Evolutionary conservation across 2,329 filamentous ascomycete species (phyloP).

Genomic region (Paracamarosporium sp.): DNA sequence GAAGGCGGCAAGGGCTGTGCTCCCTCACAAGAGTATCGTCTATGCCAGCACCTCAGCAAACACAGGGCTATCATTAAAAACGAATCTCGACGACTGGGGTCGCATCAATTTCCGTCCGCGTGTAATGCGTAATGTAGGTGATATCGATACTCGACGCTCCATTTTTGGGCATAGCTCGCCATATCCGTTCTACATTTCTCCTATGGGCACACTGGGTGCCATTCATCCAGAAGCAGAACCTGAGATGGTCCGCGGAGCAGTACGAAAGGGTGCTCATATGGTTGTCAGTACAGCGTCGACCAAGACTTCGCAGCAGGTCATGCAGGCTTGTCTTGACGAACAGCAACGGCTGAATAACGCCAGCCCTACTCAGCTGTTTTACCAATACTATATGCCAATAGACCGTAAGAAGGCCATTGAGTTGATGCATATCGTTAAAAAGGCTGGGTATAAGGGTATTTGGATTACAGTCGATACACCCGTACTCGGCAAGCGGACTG

Average conservation of each 20-base stretch:
- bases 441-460: conserved; percentile 40
- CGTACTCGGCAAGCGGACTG: conserved; percentile 41
- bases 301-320: conserved; percentile 40
- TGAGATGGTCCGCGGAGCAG: conserved; percentile 44
- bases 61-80: conserved; percentile 35
- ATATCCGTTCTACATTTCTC: conserved; percentile 49
- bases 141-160: conserved; percentile 35
- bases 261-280: conserved; percentile 42
- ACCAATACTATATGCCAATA: conserved; percentile 46
- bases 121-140: conserved; percentile 44
- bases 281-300: conserved; percentile 45
- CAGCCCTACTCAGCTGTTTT: conserved; percentile 40
- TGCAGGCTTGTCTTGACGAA: conserved; percentile 35
- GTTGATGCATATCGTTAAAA: conserved; percentile 39
- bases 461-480: conserved; percentile 48
- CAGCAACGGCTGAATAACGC: conserved; percentile 27
- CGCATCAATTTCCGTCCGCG: conserved; percentile 44
- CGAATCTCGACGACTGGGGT: conserved; percentile 43
- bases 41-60: conserved; percentile 46
- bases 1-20: conserved; percentile 35
- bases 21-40: conserved; percentile 41
- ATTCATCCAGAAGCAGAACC: conserved; percentile 45
- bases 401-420: conserved; percentile 38
- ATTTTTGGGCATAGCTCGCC: conserved; percentile 43
- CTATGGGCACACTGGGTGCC: conserved; percentile 45